phyloP scores from a whole-genome alignment of 257 asterid species.

The Scutellaria minor region DNA sequence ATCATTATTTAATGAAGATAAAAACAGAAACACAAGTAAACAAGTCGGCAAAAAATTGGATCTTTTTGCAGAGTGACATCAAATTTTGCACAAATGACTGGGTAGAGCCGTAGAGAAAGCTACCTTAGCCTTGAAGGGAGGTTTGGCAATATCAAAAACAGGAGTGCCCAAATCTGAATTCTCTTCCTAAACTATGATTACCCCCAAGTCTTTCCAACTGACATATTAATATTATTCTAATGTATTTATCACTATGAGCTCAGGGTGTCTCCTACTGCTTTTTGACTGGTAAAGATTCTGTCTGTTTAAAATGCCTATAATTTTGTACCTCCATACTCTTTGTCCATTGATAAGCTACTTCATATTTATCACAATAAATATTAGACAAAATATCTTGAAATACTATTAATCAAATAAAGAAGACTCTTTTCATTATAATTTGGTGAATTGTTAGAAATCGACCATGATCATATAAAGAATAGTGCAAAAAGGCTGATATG shows the following conservation, averaged over 20 bases:
- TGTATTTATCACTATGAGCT: slow-evolving; percentile 24
- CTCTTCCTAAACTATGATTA: slow-evolving; percentile 15
- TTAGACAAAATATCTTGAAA: too few relatives aligned
- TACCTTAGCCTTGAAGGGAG: slow-evolving; percentile 50
- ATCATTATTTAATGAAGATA: slow-evolving; percentile 13
- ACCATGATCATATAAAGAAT: too few relatives aligned
- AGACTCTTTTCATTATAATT: too few relatives aligned
- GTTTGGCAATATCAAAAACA: slow-evolving; percentile 18
- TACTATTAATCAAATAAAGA: too few relatives aligned
- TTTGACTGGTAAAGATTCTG: slow-evolving; percentile 67
- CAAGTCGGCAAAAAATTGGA: slow-evolving; percentile 14
- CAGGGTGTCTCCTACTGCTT: slow-evolving; percentile 41
- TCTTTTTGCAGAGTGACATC: slow-evolving; percentile 6
- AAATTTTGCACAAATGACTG: background rate
- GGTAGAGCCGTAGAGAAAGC: background rate
- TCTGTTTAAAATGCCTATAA: slow-evolving; percentile 26
- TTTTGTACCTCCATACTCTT: slow-evolving; percentile 31
- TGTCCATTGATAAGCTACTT: slow-evolving; percentile 32
- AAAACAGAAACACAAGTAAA: slow-evolving; percentile 22
- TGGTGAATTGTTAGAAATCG: too few relatives aligned
- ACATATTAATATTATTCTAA: slow-evolving; percentile 29
- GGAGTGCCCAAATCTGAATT: slow-evolving; percentile 34
- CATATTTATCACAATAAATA: background rate
- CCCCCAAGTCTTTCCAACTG: slow-evolving; percentile 36
- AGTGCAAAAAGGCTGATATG: too few relatives aligned